Evolutionary conservation across 2,329 filamentous ascomycete species (phyloP), one percentile per base, ranked within the genome.

Genomic region (Sarocladiaceae sp.): DNA sequence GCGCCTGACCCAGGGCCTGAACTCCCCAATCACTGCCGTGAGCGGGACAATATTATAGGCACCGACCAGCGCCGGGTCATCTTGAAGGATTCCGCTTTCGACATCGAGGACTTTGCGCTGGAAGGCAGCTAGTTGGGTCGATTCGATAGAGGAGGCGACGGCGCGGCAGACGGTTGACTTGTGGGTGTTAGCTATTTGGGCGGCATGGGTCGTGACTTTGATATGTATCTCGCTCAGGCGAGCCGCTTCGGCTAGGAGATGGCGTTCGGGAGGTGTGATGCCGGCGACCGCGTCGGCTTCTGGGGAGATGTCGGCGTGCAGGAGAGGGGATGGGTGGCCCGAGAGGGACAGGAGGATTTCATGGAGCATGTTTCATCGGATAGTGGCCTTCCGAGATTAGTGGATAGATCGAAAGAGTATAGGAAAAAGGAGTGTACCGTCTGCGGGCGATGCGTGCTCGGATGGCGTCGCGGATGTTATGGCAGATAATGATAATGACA

Each of bases 311-410:
- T 70, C 61, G 54, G 68, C 60, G 62, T 78, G 76, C 69, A 96
- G 85, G 60, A 97, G 79, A 53, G 89, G 85, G 52, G 91, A 96
- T 51, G 87, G 85, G 68, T 97, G 88, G 54, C 93, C 91, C 57
- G 90, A 94, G 66, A 97, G 82, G 64, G 90, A 91, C 66, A 98
- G 83, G 66, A 97, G 82, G 70, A 98, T 88, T 74, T 98, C 93
- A 78, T 97, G 93, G 64, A 98, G 86, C 93, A 98, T 98, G 53
- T 53, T 39, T 50, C 50, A 40, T 44, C 27, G 37, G 29, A 39
- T 24, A 44, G 24, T 10, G 37, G 6, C 15, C 37, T 39, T n/a
- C 16, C 16, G 18, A 7, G 35, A 15, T 21, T 20, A 16, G 43
- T 43, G 33, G 42, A 26, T 26, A 23, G 37, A 39, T 44, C 21